phyloP scores from a whole-genome alignment of 768 basidiomycete species.

The Boletellus ananas region DNA sequence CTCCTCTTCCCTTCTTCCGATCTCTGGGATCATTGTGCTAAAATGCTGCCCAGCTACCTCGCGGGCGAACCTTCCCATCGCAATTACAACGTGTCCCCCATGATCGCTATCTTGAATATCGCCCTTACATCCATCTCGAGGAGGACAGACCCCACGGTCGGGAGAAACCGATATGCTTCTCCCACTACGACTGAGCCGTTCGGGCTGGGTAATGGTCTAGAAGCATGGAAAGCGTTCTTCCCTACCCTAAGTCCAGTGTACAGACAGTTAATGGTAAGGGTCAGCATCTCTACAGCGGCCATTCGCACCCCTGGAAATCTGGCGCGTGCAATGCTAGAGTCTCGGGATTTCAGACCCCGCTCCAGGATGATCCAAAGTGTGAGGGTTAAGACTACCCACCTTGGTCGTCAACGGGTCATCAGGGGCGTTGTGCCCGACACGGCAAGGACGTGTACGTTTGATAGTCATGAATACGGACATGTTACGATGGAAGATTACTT shows the following conservation, averaged over 20 bases:
- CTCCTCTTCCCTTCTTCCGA: too few relatives aligned
- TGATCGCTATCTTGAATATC: neutral
- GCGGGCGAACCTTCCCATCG: neutral
- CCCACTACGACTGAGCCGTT: neutral
- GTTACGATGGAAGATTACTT: slow-evolving; percentile 1
- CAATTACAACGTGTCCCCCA: neutral
- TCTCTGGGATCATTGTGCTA: neutral
- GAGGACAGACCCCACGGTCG: neutral
- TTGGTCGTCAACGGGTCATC: neutral
- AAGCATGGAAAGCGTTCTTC: neutral
- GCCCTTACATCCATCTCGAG: neutral
- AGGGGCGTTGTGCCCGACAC: neutral
- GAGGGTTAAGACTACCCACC: neutral
- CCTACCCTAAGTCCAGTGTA: neutral
- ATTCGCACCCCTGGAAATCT: slow-evolving; percentile 1
- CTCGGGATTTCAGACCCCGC: neutral
- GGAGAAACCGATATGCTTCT: neutral
- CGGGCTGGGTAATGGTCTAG: neutral
- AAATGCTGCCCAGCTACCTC: neutral
- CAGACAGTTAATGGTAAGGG: neutral
- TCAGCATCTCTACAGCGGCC: neutral
- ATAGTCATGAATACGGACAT: neutral
- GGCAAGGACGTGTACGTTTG: neutral
- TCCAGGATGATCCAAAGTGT: neutral
- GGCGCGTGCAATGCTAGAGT: neutral